Evolutionary conservation across 2,329 filamentous ascomycete genomes (phyloP).

Genomic region (Ustilaginoidea virens): DNA sequence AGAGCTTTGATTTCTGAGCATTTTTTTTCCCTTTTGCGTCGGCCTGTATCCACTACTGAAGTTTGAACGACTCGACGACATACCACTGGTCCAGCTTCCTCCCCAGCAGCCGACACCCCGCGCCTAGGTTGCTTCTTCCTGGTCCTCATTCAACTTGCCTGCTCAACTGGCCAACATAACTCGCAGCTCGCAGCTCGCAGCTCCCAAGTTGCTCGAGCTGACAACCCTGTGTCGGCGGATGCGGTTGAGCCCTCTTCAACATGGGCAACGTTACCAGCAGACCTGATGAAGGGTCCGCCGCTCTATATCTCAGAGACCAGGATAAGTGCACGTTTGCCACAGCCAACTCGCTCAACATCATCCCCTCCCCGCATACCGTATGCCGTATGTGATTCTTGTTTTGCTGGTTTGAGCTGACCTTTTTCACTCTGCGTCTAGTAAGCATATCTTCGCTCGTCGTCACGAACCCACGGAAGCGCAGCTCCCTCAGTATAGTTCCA

Average conservation of each 20-base stretch:
- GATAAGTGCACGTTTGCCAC: slow-evolving; percentile 54
- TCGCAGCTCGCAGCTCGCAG: not conserved
- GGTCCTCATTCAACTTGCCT: slow-evolving; percentile 3
- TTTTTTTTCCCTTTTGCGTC: too few relatives aligned
- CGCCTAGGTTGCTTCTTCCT: slow-evolving; percentile 5
- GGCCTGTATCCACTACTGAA: slow-evolving; percentile 4
- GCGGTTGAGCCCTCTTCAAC: slow-evolving; percentile 18
- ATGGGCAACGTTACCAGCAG: slow-evolving; percentile 93
- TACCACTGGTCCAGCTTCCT: slow-evolving; percentile 2
- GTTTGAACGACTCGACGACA: too few relatives aligned
- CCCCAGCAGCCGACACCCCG: slow-evolving; percentile 4
- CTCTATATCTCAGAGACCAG: slow-evolving; percentile 81
- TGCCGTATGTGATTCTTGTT: slow-evolving; percentile 8
- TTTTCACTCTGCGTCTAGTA: slow-evolving; percentile 39
- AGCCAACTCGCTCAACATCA: slow-evolving; percentile 6
- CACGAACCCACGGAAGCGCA: slow-evolving; percentile 64
- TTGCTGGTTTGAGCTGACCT: slow-evolving; percentile 4
- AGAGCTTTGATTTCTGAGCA: too few relatives aligned
- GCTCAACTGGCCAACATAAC: slow-evolving; percentile 1
- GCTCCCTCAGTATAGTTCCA: slow-evolving; percentile 61
- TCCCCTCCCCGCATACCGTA: slow-evolving; percentile 6
- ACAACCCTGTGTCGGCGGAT: slow-evolving; percentile 4
- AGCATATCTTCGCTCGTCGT: slow-evolving; percentile 73
- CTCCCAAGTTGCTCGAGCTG: not conserved
- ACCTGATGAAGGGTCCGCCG: slow-evolving; percentile 62